A percentile compares a stretch with the other conserved stretches of the same genome.
Evolutionary conservation across 2,329 filamentous ascomycete genomes (phyloP).

Genomic region (Ophiocordyceps camponoti-rufipedis): DNA sequence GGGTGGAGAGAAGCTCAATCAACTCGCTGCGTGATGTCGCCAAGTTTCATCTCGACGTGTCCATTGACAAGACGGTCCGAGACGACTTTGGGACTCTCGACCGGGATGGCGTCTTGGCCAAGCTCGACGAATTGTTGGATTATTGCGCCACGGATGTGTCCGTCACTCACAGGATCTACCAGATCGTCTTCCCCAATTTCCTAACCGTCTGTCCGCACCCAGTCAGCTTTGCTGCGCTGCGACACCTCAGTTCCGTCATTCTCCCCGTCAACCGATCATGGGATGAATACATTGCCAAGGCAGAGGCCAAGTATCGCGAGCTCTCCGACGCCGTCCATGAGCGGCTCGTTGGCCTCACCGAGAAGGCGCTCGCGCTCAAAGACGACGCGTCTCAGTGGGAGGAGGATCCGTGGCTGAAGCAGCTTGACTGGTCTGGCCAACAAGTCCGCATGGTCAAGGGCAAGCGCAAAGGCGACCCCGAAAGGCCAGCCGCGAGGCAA

Average conservation of each 20-base stretch:
- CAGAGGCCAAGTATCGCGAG: slow-evolving; percentile 67
- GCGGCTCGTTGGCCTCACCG: slow-evolving; percentile 52
- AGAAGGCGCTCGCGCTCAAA: slow-evolving; percentile 62
- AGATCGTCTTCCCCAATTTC: slow-evolving; percentile 82
- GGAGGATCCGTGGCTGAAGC: slow-evolving; percentile 76
- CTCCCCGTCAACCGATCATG: slow-evolving; percentile 77
- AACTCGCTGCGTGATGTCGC: slow-evolving; percentile 93
- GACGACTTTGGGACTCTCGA: slow-evolving; percentile 77
- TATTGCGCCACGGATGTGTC: slow-evolving; percentile 93
- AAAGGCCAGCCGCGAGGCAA: slow-evolving; percentile 60
- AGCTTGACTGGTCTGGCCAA: slow-evolving; percentile 92
- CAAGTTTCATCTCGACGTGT: slow-evolving; percentile 83
- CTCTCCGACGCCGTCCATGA: slow-evolving; percentile 63
- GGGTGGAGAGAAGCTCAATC: slow-evolving; percentile 86
- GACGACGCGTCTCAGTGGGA: slow-evolving; percentile 48
- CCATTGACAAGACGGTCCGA: slow-evolving; percentile 75
- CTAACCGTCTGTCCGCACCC: slow-evolving; percentile 84
- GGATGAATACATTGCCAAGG: slow-evolving; percentile 67
- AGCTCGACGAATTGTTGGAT: slow-evolving; percentile 67
- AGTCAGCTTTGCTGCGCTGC: slow-evolving; percentile 85
- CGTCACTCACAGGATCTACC: slow-evolving; percentile 86
- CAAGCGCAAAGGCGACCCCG: slow-evolving; percentile 70
- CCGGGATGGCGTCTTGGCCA: slow-evolving; percentile 47
- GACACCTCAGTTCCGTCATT: slow-evolving; percentile 87
- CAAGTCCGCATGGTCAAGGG: slow-evolving; percentile 81